Evolutionary conservation across 2,329 filamentous ascomycete genomes (phyloP).

Genomic region (Didymella pinodella): DNA sequence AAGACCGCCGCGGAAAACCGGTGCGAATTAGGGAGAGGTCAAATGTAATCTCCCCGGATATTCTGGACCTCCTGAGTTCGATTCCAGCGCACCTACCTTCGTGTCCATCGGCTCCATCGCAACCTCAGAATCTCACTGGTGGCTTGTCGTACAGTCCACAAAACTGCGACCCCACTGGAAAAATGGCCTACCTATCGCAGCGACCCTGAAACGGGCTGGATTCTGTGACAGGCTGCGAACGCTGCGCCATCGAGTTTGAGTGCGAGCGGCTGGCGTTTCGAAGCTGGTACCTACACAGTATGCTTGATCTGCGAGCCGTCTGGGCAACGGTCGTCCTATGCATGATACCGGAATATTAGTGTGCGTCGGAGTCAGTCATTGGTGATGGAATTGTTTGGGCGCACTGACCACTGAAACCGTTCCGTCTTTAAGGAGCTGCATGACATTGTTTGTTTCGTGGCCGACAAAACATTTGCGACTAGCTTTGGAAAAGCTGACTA

Average conservation of each 20-base stretch:
- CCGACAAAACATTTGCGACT: background rate
- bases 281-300: background rate
- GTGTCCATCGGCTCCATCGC: background rate
- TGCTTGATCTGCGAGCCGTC: constrained; percentile 8
- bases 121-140: background rate
- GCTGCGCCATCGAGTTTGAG: background rate
- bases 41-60: constrained; percentile 20
- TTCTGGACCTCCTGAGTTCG: constrained; percentile 15
- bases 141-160: background rate
- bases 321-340: background rate
- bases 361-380: too few relatives aligned
- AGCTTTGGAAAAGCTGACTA: too few relatives aligned
- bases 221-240: background rate
- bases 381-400: too few relatives aligned
- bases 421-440: background rate
- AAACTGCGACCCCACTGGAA: constrained; percentile 9
- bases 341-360: constrained; percentile 3
- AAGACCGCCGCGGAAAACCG: background rate
- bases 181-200: constrained; percentile 9
- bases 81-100: constrained; percentile 4
- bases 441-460: background rate
- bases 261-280: background rate
- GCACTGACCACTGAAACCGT: too few relatives aligned
- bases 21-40: constrained; percentile 1
- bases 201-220: constrained; percentile 1